Percentiles rank a stretch among this genome's conserved stretches.
These are phyloP conservation scores for Rhypophila decipiens DNA, from an alignment of 495 filamentous ascomycete genomes.

Conservation along the genomic window DNA sequence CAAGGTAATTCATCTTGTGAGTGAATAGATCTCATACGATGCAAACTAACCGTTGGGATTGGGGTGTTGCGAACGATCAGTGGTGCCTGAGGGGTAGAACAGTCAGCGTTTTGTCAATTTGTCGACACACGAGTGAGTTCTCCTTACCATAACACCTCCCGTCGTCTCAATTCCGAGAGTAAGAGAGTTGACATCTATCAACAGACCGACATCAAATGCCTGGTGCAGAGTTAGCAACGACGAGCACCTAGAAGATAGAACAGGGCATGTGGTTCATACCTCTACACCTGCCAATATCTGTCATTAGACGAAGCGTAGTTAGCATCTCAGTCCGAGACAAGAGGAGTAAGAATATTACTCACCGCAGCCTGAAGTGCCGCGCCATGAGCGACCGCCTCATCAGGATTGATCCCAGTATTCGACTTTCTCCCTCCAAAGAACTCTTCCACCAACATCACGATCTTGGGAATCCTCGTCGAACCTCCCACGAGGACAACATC, in stretches of 20 bases:
- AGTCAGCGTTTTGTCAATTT: background rate
- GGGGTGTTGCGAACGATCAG: constrained; percentile 83
- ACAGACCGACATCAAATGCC: constrained; percentile 46
- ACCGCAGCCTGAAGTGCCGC: constrained; percentile 87
- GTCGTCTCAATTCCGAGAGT: constrained; percentile 95
- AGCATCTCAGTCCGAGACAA: background rate
- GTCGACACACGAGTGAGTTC: background rate
- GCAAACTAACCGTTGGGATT: constrained; percentile 61
- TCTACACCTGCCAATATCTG: constrained; percentile 66
- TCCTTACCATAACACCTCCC: constrained; percentile 69
- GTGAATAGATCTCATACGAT: too few species aligned
- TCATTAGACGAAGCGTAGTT: background rate
- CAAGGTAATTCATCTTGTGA: too few species aligned
- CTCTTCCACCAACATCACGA: constrained; percentile 81
- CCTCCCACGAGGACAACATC: constrained; percentile 86
- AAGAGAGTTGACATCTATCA: constrained; percentile 92
- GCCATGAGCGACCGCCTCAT: constrained; percentile 92
- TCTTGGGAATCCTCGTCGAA: constrained; percentile 90
- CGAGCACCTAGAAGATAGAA: background rate
- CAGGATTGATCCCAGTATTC: constrained; percentile 89
- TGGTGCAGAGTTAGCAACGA: background rate
- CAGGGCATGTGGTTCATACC: constrained; percentile 13
- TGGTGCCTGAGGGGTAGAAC: constrained; percentile 49
- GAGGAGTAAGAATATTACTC: constrained; percentile 5
- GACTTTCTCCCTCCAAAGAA: constrained; percentile 92